These are phyloP conservation scores for Aspergillus phoenicis DNA, from an alignment of 2,329 filamentous ascomycete genomes.

Conservation along the genomic window DNA sequence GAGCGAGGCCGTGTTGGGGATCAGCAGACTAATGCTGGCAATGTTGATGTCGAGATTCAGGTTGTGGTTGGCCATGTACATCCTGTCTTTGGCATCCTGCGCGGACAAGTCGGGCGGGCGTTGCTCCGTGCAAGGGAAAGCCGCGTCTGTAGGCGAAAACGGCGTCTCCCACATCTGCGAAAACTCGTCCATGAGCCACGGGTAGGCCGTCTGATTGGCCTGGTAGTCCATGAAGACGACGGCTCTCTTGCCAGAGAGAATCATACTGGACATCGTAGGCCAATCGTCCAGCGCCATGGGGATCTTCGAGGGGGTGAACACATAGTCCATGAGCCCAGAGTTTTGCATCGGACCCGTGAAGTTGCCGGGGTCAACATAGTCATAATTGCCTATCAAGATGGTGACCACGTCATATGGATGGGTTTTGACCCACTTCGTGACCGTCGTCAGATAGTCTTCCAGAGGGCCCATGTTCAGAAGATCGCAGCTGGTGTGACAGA, in stretches of 20 bases:
- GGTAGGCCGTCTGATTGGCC: conserved; percentile 74
- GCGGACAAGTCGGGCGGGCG: conserved; percentile 68
- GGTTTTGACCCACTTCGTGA: conserved; percentile 70
- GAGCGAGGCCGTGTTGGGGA: conserved; percentile 70
- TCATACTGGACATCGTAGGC: conserved; percentile 80
- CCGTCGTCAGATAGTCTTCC: conserved; percentile 68
- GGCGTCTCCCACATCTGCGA: conserved; percentile 88
- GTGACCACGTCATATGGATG: conserved; percentile 89
- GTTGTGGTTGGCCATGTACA: conserved; percentile 91
- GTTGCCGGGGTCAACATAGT: conserved; percentile 65
- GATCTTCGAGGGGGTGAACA: conserved; percentile 71
- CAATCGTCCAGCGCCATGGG: conserved; percentile 75
- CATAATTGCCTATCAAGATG: conserved; percentile 81
- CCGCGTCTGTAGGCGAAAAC: conserved; percentile 70
- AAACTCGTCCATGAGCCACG: conserved; percentile 88
- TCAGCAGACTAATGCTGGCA: conserved; percentile 64
- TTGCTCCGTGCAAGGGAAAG: conserved; percentile 77
- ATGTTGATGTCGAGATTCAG: conserved; percentile 76
- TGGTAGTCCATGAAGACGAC: conserved; percentile 84
- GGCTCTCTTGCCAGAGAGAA: conserved; percentile 69
- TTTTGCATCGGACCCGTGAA: conserved; percentile 71
- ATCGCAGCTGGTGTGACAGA: conserved; percentile 84
- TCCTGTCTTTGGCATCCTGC: conserved; percentile 59
- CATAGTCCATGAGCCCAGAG: conserved; percentile 71
- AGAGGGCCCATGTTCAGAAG: conserved; percentile 80